A percentile compares a stretch with the other conserved stretches of the same genome.
phyloP scores from a whole-genome alignment of 2,329 filamentous ascomycete genomes.

The Paraconiothyrium sp. region DNA sequence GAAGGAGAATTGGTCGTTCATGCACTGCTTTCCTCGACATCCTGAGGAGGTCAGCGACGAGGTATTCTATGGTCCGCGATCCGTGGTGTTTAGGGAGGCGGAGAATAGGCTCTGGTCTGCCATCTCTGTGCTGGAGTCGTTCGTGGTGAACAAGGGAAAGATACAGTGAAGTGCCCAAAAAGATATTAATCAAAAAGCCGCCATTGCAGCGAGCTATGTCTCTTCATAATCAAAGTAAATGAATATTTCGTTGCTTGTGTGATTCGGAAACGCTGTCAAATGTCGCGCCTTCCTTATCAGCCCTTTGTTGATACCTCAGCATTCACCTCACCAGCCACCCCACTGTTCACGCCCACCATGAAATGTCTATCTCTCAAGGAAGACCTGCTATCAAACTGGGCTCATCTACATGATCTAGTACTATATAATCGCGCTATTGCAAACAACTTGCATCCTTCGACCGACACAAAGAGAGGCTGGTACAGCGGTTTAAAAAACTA shows the following conservation, averaged over 20 bases:
- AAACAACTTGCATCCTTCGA: neutral
- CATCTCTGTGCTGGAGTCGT: conserved; percentile 82
- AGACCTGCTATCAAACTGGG: too few relatives aligned
- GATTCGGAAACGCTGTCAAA: too few relatives aligned
- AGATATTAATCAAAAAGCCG: neutral
- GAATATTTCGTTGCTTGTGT: too few relatives aligned
- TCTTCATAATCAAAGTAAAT: too few relatives aligned
- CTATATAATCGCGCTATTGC: too few relatives aligned
- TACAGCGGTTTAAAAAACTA: neutral
- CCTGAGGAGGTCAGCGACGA: conserved; percentile 92
- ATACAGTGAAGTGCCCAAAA: conserved; percentile 55
- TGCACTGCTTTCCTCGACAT: conserved; percentile 96
- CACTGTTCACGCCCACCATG: too few relatives aligned
- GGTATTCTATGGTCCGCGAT: conserved; percentile 88
- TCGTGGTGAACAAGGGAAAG: conserved; percentile 93
- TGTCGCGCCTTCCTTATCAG: too few relatives aligned
- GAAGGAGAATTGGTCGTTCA: conserved; percentile 92
- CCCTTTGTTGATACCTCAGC: too few relatives aligned
- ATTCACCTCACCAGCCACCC: too few relatives aligned
- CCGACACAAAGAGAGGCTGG: neutral
- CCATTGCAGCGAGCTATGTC: neutral
- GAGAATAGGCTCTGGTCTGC: conserved; percentile 95
- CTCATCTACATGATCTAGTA: neutral
- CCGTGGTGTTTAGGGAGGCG: conserved; percentile 90
- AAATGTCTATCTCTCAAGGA: neutral